Evolutionary conservation across 2,329 filamentous ascomycete genomes (phyloP), one percentile per base, ranked within the genome.

Genomic region (Fulvia fulva): DNA sequence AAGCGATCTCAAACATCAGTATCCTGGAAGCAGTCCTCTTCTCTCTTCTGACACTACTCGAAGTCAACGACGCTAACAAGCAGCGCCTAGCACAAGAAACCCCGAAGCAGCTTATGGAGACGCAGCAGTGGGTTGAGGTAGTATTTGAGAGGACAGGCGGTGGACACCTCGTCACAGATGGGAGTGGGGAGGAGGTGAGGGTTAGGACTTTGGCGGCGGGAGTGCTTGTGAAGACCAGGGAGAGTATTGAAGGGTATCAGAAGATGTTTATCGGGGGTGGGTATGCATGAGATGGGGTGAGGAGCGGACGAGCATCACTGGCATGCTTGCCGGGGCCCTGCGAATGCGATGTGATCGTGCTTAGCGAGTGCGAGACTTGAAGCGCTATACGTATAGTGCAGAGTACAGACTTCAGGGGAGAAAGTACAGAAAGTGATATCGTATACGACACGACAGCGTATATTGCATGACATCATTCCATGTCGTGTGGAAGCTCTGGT

Each of bases 201-300:
- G 84, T 93, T 30, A 88, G 91, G 77, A 89, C 86, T 77, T 70
- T 94, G 67, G 87, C 89, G 4, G 90, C 90, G 0, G 89, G 87
- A 0, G 86, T 91, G 51, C 73, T 95, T 66, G 83, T 97, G 32
- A 87, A 87, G 69, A 80, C 91, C 65, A 83, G 87, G 49, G 92
- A 97, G 74, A 86, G 90, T 8, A 85, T 93, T 63, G 90, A 95
- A 69, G 88, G 86, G 74, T 91, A 91, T 70, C 88, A 92, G 73
- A 83, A 86, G 57, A 73, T 90, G 58, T 73, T 96, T 67, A 83
- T 94, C 77, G 91, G 91, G 14, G 19, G 37, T 34, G 51, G 57
- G 57, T 60, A 30, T 19, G 47, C 11, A 16, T 50, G 47, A 50
- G 26, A 32, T 32, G n/a, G n/a, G n/a, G n/a, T n/a, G n/a, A n/a